Conservation (phyloP, 164 flowering plant genomes). For the Kingdonia uniflora region DNA sequence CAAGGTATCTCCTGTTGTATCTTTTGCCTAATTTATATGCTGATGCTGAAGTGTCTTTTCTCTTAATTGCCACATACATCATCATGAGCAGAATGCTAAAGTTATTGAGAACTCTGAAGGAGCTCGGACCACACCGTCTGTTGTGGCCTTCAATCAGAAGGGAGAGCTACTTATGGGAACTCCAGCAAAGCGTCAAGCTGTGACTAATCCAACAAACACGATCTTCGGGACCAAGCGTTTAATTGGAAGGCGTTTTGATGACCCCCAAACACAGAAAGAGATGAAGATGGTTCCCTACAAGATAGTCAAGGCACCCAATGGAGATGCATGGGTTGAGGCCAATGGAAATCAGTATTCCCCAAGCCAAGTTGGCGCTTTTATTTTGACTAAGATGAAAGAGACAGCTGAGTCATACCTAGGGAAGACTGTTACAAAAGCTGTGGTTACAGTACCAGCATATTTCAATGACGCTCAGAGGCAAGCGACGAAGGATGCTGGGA, state of each 20-base stretch:
- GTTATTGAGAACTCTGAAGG: slow-evolving; percentile 73
- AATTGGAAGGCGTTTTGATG: slow-evolving; percentile 57
- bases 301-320: slow-evolving; percentile 59
- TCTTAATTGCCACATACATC: not conserved
- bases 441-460: slow-evolving; percentile 62
- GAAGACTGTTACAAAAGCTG: slow-evolving; percentile 49
- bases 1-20: slow-evolving; percentile 25
- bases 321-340: slow-evolving; percentile 73
- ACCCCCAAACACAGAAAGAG: slow-evolving; percentile 59
- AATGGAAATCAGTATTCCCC: slow-evolving; percentile 61
- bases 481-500: slow-evolving; percentile 74
- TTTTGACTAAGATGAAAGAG: slow-evolving; percentile 68
- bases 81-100: slow-evolving; percentile 33
- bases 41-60: not conserved
- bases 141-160: slow-evolving; percentile 51
- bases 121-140: slow-evolving; percentile 61
- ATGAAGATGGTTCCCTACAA: slow-evolving; percentile 73
- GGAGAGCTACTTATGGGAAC: slow-evolving; percentile 55
- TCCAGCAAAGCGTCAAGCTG: slow-evolving; percentile 68
- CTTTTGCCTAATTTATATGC: not conserved
- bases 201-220: slow-evolving; percentile 59
- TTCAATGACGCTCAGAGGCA: slow-evolving; percentile 74
- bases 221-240: slow-evolving; percentile 52
- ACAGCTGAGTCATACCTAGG: slow-evolving; percentile 63
- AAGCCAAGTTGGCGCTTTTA: slow-evolving; percentile 64